phyloP scores from a whole-genome alignment of 1,139 yeast species.

The Kodamaea sp. region DNA sequence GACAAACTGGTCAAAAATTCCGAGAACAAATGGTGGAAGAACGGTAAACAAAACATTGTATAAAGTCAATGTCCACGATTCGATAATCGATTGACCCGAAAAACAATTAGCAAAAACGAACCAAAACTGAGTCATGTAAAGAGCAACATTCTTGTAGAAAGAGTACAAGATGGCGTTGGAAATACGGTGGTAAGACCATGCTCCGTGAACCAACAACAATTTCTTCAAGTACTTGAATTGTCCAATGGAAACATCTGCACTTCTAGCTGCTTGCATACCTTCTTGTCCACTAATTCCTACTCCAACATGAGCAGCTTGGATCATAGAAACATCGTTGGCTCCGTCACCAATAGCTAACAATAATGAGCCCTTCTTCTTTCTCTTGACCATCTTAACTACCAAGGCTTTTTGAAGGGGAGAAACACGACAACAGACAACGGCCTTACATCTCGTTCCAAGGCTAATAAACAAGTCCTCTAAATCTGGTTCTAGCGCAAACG shows the following conservation, averaged over 20 bases:
- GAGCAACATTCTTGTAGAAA: constrained; percentile 91
- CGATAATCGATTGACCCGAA: constrained; percentile 94
- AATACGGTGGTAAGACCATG: constrained; percentile 96
- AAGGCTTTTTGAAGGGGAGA: constrained; percentile 97
- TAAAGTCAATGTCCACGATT: constrained; percentile 96
- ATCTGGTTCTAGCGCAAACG: constrained; percentile 79
- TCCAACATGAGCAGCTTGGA: constrained; percentile 97
- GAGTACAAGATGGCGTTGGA: constrained; percentile 91
- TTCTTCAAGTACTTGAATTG: constrained; percentile 87
- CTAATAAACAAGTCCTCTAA: constrained; percentile 78
- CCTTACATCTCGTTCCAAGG: constrained; percentile 84
- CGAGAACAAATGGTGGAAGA: constrained; percentile 92
- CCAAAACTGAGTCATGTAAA: constrained; percentile 99
- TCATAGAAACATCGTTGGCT: constrained; percentile 98
- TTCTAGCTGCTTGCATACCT: constrained; percentile 94
- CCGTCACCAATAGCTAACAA: constrained; percentile 98
- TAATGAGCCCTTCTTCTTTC: constrained; percentile 71
- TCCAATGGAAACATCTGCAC: constrained; percentile 95
- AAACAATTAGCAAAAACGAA: constrained; percentile 88
- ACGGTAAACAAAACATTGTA: constrained; percentile 96
- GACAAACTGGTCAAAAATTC: constrained; percentile 95
- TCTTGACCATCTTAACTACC: constrained; percentile 86
- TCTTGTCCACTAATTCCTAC: constrained; percentile 96
- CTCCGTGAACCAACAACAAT: constrained; percentile 86
- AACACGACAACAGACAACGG: constrained; percentile 93